These are phyloP conservation scores for Chlamydomonas sp. DNA, from an alignment of 139 green algal genomes.

Conservation along the genomic window DNA sequence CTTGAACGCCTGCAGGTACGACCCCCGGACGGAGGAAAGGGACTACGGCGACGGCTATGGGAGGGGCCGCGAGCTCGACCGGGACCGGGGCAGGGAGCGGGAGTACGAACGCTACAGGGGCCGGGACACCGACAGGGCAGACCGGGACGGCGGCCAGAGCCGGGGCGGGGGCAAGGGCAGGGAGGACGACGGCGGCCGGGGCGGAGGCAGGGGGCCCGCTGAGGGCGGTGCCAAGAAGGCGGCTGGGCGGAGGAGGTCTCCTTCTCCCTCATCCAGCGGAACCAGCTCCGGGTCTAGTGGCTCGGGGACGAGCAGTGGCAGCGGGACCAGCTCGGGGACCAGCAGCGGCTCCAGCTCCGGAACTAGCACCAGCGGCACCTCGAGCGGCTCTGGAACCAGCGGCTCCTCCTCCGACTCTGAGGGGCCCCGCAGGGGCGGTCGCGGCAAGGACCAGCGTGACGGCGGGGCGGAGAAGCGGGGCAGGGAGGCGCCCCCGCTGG, in stretches of 20 bases:
- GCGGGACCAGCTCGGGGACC: slow-evolving; percentile 5
- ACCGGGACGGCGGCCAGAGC: neutral
- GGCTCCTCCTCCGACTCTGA: slow-evolving; percentile 9
- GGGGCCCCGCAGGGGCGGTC: neutral
- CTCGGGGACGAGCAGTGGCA: slow-evolving; percentile 14
- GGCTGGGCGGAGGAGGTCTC: neutral
- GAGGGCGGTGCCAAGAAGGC: neutral
- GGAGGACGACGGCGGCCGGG: neutral
- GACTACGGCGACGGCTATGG: neutral
- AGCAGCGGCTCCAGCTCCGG: slow-evolving; percentile 22
- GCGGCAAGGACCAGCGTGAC: too few species aligned
- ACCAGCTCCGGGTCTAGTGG: neutral
- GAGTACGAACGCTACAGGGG: neutral
- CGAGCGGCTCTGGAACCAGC: neutral
- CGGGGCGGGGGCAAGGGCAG: neutral
- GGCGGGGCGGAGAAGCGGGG: too few species aligned
- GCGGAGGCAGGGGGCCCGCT: neutral
- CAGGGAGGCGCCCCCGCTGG: too few species aligned
- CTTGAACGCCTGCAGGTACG: slow-evolving; percentile 1
- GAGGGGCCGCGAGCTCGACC: neutral
- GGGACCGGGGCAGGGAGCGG: neutral
- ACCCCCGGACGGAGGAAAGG: slow-evolving; percentile 3
- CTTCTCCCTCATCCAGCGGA: neutral
- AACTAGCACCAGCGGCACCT: neutral
- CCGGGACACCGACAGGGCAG: neutral